A percentile compares a stretch with the other conserved stretches of the same genome.
These are phyloP conservation scores for Stephania yunnanensis DNA, from an alignment of 164 flowering plant genomes.

Conservation along the genomic window DNA sequence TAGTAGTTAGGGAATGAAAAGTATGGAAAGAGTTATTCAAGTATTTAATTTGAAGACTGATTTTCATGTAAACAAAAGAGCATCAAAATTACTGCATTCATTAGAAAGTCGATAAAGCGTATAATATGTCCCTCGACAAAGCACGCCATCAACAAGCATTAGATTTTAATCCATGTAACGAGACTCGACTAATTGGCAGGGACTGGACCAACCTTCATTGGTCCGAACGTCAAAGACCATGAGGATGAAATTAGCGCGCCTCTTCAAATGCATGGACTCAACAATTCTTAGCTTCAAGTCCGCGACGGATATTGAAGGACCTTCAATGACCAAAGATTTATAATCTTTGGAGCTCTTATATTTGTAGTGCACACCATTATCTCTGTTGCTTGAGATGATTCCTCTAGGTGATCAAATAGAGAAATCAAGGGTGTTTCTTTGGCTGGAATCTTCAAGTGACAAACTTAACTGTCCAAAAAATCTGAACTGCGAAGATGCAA, in stretches of 20 bases:
- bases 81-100: neutral
- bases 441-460: too few species aligned
- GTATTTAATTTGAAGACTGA: too few species aligned
- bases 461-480: too few species aligned
- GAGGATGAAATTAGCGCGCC: constrained; percentile 94
- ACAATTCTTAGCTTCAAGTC: constrained; percentile 92
- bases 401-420: too few species aligned
- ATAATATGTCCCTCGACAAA: neutral
- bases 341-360: constrained; percentile 99
- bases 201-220: constrained; percentile 79
- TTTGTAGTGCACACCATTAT: constrained; percentile 91
- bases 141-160: neutral
- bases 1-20: neutral
- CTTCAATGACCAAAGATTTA: constrained; percentile 80
- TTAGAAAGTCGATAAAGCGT: constrained; percentile 1
- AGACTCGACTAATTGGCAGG: too few species aligned
- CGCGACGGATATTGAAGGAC: constrained; percentile 84
- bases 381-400: constrained; percentile 12
- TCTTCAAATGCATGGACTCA: constrained; percentile 96
- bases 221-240: constrained; percentile 93
- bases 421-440: too few species aligned
- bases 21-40: neutral
- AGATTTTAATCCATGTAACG: neutral
- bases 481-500: too few species aligned
- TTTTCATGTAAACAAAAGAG: too few species aligned